A percentile compares a stretch with the other conserved stretches of the same genome.
These are phyloP conservation scores for Diaporthe ampelina DNA, from an alignment of 2,329 filamentous ascomycete genomes.

Conservation along the genomic window DNA sequence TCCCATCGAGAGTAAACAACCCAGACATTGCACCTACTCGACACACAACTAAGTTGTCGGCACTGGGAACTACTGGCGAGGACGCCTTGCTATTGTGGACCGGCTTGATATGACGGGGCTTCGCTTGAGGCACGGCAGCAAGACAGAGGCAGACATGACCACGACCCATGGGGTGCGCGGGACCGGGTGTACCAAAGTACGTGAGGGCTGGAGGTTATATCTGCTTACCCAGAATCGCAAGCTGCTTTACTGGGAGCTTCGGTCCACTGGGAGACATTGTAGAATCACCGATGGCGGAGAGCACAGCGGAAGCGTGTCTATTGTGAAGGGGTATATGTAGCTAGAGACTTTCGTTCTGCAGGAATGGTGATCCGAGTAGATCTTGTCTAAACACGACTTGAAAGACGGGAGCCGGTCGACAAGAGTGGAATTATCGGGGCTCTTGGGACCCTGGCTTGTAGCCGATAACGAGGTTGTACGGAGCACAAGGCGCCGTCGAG, in stretches of 20 bases:
- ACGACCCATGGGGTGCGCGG: background rate
- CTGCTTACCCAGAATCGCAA: slow-evolving; percentile 80
- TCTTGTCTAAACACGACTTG: slow-evolving; percentile 11
- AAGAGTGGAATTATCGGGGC: background rate
- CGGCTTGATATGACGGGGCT: slow-evolving; percentile 23
- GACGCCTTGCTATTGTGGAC: background rate
- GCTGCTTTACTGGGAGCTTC: slow-evolving; percentile 82
- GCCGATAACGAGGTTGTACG: background rate
- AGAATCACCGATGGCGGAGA: slow-evolving; percentile 34
- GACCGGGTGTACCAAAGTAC: slow-evolving; percentile 32
- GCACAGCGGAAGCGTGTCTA: slow-evolving; percentile 35
- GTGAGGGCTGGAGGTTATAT: slow-evolving; percentile 26
- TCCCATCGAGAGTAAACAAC: background rate
- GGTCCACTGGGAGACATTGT: slow-evolving; percentile 53
- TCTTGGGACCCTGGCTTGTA: background rate
- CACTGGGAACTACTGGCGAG: slow-evolving; percentile 32
- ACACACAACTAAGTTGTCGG: slow-evolving; percentile 26
- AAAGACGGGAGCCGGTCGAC: slow-evolving; percentile 22
- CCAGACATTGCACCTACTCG: slow-evolving; percentile 5
- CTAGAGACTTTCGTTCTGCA: slow-evolving; percentile 36
- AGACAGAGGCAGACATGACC: slow-evolving; percentile 6
- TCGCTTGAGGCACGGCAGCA: slow-evolving; percentile 39
- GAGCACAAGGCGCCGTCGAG: slow-evolving; percentile 3
- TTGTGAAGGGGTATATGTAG: slow-evolving; percentile 34
- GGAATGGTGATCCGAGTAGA: slow-evolving; percentile 20